Conservation (phyloP, 306 rosid species). For the Quercus aquifolioides region DNA sequence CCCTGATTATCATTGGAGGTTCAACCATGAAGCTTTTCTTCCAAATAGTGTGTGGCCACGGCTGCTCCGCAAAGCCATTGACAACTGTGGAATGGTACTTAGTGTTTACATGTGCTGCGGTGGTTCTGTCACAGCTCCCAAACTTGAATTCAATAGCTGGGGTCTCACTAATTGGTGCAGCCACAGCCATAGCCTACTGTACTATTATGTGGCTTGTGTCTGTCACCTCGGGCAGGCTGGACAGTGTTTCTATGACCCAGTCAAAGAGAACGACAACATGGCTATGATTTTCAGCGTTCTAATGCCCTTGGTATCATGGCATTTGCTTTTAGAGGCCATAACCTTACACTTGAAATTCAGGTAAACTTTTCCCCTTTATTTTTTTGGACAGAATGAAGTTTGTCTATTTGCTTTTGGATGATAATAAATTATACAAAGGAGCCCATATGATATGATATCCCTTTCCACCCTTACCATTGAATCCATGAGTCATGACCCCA, state of each 20-base stretch:
- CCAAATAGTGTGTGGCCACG: not conserved
- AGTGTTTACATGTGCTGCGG: constrained; percentile 39
- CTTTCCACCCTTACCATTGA: no score
- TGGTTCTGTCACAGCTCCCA: constrained; percentile 42
- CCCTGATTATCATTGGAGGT: constrained; percentile 45
- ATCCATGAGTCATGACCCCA: no score
- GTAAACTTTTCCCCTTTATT: constrained; percentile 8
- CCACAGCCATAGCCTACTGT: constrained; percentile 44
- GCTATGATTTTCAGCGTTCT: constrained; percentile 26
- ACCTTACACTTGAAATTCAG: constrained; percentile 59
- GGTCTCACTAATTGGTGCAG: constrained; percentile 43
- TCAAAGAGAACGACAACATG: not conserved
- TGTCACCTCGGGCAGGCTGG: constrained; percentile 33
- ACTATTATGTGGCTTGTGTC: constrained; percentile 44
- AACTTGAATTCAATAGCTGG: constrained; percentile 57
- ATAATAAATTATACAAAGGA: no score
- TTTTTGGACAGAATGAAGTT: no score
- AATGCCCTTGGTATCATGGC: constrained; percentile 55
- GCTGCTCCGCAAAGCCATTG: constrained; percentile 5
- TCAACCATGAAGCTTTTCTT: constrained; percentile 27
- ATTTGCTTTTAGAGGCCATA: constrained; percentile 61
- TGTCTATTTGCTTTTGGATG: no score
- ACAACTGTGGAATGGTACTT: constrained; percentile 45
- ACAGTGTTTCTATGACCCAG: constrained; percentile 41
- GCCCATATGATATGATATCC: no score